Conservation (phyloP, 1,284 basidiomycete species). For the Violaceomyces palustris region DNA sequence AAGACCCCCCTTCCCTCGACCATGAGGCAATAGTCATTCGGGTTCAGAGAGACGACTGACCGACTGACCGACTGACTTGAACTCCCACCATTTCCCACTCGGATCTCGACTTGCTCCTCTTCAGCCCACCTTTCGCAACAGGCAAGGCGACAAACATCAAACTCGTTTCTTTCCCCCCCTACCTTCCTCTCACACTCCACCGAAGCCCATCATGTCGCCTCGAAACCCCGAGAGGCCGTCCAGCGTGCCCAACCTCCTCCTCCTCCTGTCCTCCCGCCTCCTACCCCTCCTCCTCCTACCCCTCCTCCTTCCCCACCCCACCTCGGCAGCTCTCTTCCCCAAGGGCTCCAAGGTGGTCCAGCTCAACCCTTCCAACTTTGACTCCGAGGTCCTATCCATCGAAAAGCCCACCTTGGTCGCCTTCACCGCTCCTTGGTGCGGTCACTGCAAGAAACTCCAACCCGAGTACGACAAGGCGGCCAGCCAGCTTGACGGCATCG, state of each 20-base stretch:
- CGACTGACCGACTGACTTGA: too few species aligned
- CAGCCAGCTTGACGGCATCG: constrained; percentile 68
- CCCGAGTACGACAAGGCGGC: constrained; percentile 83
- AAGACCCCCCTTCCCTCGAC: too few species aligned
- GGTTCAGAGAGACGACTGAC: too few species aligned
- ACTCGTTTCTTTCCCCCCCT: too few species aligned
- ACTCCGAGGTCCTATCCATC: constrained; percentile 43
- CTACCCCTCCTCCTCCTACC: constrained; percentile 12
- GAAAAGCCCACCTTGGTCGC: constrained; percentile 53
- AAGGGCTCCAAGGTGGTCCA: constrained; percentile 36
- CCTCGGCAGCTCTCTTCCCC: constrained; percentile 40
- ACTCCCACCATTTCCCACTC: too few species aligned
- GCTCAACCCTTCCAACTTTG: constrained; percentile 32
- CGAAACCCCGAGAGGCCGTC: neutral
- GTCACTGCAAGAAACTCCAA: constrained; percentile 76
- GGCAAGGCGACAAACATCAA: too few species aligned
- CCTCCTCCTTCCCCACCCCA: constrained; percentile 3
- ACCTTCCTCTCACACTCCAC: too few species aligned
- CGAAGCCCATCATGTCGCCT: neutral
- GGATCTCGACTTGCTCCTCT: too few species aligned
- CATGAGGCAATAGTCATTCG: too few species aligned
- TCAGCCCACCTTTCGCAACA: too few species aligned
- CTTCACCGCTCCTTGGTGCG: constrained; percentile 54
- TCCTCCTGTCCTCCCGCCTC: constrained; percentile 10
- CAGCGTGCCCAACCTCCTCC: neutral